Conservation (phyloP, 352 stramenopile genomes). For the Phytophthora litchii region DNA sequence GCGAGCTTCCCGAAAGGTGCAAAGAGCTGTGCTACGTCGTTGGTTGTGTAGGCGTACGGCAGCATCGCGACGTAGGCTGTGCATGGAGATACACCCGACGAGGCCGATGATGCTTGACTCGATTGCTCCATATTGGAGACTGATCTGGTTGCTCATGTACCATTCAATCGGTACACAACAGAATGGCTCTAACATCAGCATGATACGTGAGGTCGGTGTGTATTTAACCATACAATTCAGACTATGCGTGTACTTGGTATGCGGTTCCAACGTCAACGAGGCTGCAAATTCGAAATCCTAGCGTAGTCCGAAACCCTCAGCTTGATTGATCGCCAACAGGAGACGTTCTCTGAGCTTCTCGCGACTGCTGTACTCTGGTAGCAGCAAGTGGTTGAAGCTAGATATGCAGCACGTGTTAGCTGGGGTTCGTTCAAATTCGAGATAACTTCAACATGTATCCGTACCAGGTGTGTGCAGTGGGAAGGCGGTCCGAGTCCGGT, state of each 20-base stretch:
- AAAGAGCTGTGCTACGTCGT: conserved; percentile 88
- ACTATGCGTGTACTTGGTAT: neutral
- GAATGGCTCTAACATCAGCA: too few relatives aligned
- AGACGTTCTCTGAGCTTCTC: conserved; percentile 86
- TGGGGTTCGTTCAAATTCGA: neutral
- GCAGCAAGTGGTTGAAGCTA: conserved; percentile 89
- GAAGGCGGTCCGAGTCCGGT: conserved; percentile 80
- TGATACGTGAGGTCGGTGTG: neutral
- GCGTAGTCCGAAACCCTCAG: conserved; percentile 83
- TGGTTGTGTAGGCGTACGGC: conserved; percentile 88
- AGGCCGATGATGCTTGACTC: conserved; percentile 2
- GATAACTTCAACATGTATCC: conserved; percentile 6
- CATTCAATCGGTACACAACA: conserved; percentile 1
- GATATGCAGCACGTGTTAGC: conserved; percentile 25
- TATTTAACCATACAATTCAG: conserved; percentile 2
- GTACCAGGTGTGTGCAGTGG: conserved; percentile 87
- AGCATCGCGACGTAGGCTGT: conserved; percentile 91
- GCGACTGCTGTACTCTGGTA: conserved; percentile 78
- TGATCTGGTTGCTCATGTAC: neutral
- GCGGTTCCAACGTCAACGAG: neutral
- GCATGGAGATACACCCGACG: conserved; percentile 27
- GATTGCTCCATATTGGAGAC: conserved; percentile 10
- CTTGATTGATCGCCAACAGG: conserved; percentile 80
- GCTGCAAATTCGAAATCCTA: conserved; percentile 31
- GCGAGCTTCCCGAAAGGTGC: conserved; percentile 75